Evolutionary conservation across 2,329 filamentous ascomycete species (phyloP), one percentile per base, ranked within the genome.

Genomic region (Paracoccidioides lutzii): DNA sequence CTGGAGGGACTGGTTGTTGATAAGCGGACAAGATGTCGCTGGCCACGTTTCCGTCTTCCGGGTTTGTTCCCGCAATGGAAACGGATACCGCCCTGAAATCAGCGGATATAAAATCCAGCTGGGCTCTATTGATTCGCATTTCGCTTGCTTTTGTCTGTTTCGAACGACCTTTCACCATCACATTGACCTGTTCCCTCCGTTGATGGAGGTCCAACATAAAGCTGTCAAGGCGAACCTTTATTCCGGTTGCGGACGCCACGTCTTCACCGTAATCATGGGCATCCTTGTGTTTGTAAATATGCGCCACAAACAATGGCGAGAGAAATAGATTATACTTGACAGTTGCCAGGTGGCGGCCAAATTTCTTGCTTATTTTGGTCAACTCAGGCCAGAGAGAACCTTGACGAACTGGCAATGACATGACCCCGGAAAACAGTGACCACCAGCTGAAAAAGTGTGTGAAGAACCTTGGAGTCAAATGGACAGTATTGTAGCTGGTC

Each of bases 381-480:
- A 90, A 81, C 0, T 89, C 90, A 5, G 90, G 91, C 83, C 90
- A 98, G 3, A 98, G 78, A 49, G 81, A 80, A 14, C 93, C 93
- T 73, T 98, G 94, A 0, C 93, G 88, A 56, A 98, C 86, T 9
- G 93, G 94, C 33, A 98, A 77, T 9, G 91, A 94, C 84, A 97
- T 90, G 7, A 91, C 87, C 1, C 91, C 90, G 7, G 90, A 90
- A 71, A 98, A 98, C 62, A 97, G 82, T 0, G 87, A 91, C 90
- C 90, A 97, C 93, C 93, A 98, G 56, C 84, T 83, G 73, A 90
- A 97, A 76, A 98, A 98, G 68, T 98, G 93, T 0, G 91, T 96
- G 69, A 98, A 98, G 75, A 98, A 95, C 7, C 90, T 84, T 5
- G 93, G 93, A 1, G 88, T 93, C 35, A 98, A 79, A 69, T 98